Base-by-base conservation (phyloP, 2,329 filamentous ascomycete species). In the Aureobasidium uvarum region DNA sequence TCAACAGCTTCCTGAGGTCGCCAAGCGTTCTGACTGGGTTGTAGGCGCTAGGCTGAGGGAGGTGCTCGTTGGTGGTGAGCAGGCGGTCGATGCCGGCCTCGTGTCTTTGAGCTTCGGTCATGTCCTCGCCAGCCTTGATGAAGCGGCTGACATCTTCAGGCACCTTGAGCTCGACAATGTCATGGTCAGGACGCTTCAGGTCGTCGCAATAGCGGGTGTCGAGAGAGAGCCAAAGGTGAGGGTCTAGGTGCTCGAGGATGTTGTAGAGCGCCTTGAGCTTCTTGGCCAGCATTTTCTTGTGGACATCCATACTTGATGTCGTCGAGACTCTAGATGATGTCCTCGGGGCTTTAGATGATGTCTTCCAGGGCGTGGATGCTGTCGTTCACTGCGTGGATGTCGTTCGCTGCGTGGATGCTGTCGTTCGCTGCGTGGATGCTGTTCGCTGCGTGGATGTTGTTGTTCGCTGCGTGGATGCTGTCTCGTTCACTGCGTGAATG, bases 241-340 rank as follows among this genome's bases (percentile, higher is more conserved):
- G 54, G 18, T 58, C 43, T 16, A 45, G n/a, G 54, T 45, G 38
- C 38, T 58, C 39, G 20, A 58, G 25, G 38, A 58, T 58, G 18
- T 45, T 58, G 54, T 43, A 43, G 23, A 45, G 38, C 0, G 54
- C 54, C 39, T 58, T 58, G 10, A 58, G 39, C 39, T 58, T 58
- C 39, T 45, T 58, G 10, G 39, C 54, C 16, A 43, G n/a, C 54
- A 58, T 58, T 16, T 58, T 58, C 54, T 58, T 58, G 54, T 58
- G 54, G 7, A 45, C 23, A 10, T 58, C 38, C 54, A 58, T 58
- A 3, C 7, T 31, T 45, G 16, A 45, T 33, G 38, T 45, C 13
- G 38, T 28, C 20, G 39, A 7, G 13, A 2, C 33, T 36, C 3
- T 13, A 36, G 33, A 14, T 55, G n/a, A 39, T 55, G 38, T 43